Evolutionary conservation across 345 rosid genomes (phyloP).

Genomic region (Geranium rotundifolium): DNA sequence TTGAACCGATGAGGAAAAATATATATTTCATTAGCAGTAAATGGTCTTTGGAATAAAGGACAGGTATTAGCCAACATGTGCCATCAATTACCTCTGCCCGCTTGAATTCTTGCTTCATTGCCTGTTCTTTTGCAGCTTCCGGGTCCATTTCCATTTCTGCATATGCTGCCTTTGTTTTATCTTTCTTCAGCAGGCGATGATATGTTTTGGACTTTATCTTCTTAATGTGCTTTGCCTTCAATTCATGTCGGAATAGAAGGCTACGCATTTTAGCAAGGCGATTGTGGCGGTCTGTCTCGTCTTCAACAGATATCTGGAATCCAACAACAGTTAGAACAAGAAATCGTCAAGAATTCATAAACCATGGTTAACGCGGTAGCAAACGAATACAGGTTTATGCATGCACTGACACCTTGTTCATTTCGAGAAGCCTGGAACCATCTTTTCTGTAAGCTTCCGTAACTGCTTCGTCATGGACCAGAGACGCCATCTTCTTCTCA

Average conservation of each 20-base stretch:
- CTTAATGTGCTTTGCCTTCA: slow-evolving; percentile 69
- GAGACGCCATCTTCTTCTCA: background rate
- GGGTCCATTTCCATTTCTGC: slow-evolving; percentile 55
- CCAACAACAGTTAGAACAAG: slow-evolving; percentile 13
- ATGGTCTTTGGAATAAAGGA: background rate
- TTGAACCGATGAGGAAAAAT: background rate
- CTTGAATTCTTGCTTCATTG: slow-evolving; percentile 58
- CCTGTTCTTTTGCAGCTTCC: slow-evolving; percentile 72
- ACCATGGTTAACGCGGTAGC: background rate
- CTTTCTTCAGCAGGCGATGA: slow-evolving; percentile 65
- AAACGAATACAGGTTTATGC: background rate
- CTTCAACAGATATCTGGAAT: slow-evolving; percentile 78
- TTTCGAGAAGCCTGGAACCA: background rate
- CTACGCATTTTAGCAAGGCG: slow-evolving; percentile 76
- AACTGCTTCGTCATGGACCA: background rate
- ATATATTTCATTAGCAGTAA: background rate
- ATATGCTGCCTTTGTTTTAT: slow-evolving; percentile 35
- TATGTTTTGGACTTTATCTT: slow-evolving; percentile 87
- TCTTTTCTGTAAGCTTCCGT: background rate
- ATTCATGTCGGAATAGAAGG: slow-evolving; percentile 81
- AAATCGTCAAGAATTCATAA: slow-evolving; percentile 3
- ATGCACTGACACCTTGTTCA: background rate
- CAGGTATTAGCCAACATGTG: background rate
- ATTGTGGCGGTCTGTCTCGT: slow-evolving; percentile 40
- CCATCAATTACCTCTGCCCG: slow-evolving; percentile 61